phyloP scores from a whole-genome alignment of 176 grass and related monocot species.

The Ensete glaucum region DNA sequence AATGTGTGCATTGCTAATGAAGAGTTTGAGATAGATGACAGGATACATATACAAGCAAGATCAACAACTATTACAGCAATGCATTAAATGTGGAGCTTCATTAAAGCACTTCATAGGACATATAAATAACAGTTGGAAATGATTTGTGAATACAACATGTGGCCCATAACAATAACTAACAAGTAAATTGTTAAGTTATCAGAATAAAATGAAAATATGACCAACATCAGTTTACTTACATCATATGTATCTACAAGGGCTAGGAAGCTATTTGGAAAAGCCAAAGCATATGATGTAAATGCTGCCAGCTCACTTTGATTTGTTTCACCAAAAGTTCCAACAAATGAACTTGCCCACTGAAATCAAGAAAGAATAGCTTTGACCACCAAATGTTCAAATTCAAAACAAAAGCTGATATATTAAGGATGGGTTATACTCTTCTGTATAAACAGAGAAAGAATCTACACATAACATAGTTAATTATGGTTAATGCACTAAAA shows the following conservation, averaged over 20 bases:
- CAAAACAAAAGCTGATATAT: not conserved
- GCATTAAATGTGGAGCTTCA: too few species aligned
- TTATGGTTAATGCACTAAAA: too few species aligned
- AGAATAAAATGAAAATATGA: not conserved
- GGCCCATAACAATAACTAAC: not conserved
- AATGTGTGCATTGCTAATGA: too few species aligned
- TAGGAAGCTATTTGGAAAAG: conserved; percentile 84
- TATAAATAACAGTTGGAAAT: not conserved
- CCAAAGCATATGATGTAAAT: conserved; percentile 93
- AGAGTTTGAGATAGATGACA: too few species aligned
- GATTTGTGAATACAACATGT: not conserved
- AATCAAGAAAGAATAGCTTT: not conserved
- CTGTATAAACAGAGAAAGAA: not conserved
- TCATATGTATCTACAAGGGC: conserved; percentile 96
- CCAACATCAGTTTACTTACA: conserved; percentile 34
- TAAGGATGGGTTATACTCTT: not conserved
- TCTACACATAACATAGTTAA: not conserved
- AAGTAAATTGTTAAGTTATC: not conserved
- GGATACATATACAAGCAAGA: too few species aligned
- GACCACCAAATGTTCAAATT: not conserved
- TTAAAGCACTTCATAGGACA: too few species aligned
- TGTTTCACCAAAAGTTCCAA: conserved; percentile 60
- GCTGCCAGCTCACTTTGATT: conserved; percentile 94
- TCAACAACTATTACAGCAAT: too few species aligned
- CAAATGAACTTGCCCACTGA: conserved; percentile 42